Conservation (phyloP, 2,329 filamentous ascomycete species). For the Diaporthe longicolla region DNA sequence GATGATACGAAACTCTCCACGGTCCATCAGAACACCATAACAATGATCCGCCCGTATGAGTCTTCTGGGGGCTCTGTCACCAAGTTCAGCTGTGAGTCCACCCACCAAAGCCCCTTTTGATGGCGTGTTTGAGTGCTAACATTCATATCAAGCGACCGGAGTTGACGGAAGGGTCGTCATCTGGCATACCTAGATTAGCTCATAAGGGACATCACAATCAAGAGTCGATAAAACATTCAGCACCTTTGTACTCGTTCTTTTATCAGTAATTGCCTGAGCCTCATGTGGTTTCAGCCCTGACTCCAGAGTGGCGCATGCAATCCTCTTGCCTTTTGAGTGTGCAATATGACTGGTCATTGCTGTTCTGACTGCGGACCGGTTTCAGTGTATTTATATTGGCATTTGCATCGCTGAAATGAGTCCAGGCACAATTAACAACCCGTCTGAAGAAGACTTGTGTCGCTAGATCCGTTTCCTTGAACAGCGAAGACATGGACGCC, state of each 20-base stretch:
- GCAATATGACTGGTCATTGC: constrained; percentile 21
- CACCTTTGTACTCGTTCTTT: constrained; percentile 39
- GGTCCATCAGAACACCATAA: constrained; percentile 96
- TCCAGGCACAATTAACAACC: background rate
- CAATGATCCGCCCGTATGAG: constrained; percentile 83
- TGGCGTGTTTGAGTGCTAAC: constrained; percentile 47
- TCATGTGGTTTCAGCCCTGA: constrained; percentile 41
- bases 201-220: constrained; percentile 42
- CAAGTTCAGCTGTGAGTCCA: constrained; percentile 87
- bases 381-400: constrained; percentile 36
- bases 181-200: constrained; percentile 73
- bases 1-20: constrained; percentile 97
- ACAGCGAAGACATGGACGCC: background rate
- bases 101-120: constrained; percentile 42
- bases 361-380: constrained; percentile 10
- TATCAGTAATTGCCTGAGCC: constrained; percentile 27
- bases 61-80: constrained; percentile 73
- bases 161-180: constrained; percentile 87
- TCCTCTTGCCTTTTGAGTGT: constrained; percentile 24
- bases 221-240: constrained; percentile 29
- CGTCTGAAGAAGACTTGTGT: background rate
- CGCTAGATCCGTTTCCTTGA: background rate
- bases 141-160: constrained; percentile 74
- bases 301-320: constrained; percentile 27
- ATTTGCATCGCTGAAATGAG: constrained; percentile 17